These are phyloP conservation scores for Fusarium algeriense DNA, from an alignment of 2,329 filamentous ascomycete genomes.

Conservation along the genomic window DNA sequence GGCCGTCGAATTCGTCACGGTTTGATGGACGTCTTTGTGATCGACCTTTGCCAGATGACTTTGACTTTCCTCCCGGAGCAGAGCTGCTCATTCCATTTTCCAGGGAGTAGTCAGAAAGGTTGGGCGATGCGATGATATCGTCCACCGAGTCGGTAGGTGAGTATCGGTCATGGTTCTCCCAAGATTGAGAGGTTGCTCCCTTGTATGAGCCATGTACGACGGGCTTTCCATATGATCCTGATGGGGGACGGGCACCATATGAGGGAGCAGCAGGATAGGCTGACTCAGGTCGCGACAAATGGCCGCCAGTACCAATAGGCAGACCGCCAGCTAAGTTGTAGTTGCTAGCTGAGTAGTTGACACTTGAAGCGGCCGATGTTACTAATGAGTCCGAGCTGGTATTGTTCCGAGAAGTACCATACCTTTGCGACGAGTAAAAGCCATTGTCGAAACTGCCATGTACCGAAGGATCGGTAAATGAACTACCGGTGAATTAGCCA, in stretches of 20 bases:
- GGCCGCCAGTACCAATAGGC: conserved; percentile 51
- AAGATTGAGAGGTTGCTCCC: conserved; percentile 57
- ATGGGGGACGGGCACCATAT: conserved; percentile 58
- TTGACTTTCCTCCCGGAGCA: conserved; percentile 58
- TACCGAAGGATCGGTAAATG: conserved; percentile 49
- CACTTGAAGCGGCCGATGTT: conserved; percentile 57
- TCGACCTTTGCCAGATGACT: conserved; percentile 61
- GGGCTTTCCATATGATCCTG: conserved; percentile 54
- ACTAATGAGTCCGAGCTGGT: conserved; percentile 42
- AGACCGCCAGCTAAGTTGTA: conserved; percentile 48
- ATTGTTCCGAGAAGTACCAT: conserved; percentile 45
- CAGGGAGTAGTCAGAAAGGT: conserved; percentile 70
- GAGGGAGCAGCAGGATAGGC: conserved; percentile 55
- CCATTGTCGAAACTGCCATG: conserved; percentile 54
- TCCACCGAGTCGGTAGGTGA: conserved; percentile 70
- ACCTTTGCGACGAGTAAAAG: conserved; percentile 56
- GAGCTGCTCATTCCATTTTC: conserved; percentile 62
- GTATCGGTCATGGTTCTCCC: conserved; percentile 64
- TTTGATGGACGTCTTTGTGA: conserved; percentile 80
- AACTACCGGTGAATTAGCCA: conserved; percentile 49
- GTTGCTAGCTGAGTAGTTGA: conserved; percentile 56
- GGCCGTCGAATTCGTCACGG: conserved; percentile 90
- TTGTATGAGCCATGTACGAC: conserved; percentile 55
- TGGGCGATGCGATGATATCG: conserved; percentile 69
- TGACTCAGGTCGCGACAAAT: conserved; percentile 56